phyloP scores from a whole-genome alignment of 139 green algal species.

The Limnomonas spitsbergensis region DNA sequence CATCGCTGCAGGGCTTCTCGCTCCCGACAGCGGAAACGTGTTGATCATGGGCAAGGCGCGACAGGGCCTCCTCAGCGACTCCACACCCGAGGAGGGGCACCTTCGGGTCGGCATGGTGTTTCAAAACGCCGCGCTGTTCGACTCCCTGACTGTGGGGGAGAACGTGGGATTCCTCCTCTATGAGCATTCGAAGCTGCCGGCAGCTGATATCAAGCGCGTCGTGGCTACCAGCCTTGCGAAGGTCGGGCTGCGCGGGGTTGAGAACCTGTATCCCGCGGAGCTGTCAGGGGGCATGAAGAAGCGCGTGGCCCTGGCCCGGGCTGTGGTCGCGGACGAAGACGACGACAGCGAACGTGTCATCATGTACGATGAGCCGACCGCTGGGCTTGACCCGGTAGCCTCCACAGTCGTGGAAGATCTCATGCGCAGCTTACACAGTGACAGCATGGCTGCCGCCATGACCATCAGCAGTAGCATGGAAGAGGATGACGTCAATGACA shows the following conservation, averaged over 20 bases:
- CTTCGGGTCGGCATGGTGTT: conserved; percentile 89
- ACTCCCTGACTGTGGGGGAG: conserved; percentile 93
- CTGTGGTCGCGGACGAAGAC: conserved; percentile 35
- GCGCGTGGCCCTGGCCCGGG: conserved; percentile 86
- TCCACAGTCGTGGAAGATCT: conserved; percentile 43
- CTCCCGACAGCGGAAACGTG: conserved; percentile 86
- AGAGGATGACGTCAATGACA: neutral
- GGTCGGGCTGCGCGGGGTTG: conserved; percentile 89
- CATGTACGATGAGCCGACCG: conserved; percentile 99
- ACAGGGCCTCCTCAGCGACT: conserved; percentile 75
- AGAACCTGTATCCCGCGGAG: conserved; percentile 85
- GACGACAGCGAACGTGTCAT: conserved; percentile 71
- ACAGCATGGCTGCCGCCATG: conserved; percentile 4
- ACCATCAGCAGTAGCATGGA: neutral
- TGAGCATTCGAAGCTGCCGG: conserved; percentile 80
- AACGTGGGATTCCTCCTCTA: conserved; percentile 96
- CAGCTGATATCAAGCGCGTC: conserved; percentile 58
- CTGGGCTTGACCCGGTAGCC: conserved; percentile 94
- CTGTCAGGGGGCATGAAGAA: conserved; percentile 99
- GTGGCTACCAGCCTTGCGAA: conserved; percentile 77
- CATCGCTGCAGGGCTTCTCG: conserved; percentile 89
- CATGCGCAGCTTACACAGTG: conserved; percentile 22
- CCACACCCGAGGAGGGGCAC: conserved; percentile 21
- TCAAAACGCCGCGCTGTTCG: conserved; percentile 96
- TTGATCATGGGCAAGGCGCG: conserved; percentile 73